Percentiles rank a stretch among this genome's conserved stretches.
These are phyloP conservation scores for Pelagophyceae sp. DNA, from an alignment of 352 stramenopile genomes.

Conservation along the genomic window DNA sequence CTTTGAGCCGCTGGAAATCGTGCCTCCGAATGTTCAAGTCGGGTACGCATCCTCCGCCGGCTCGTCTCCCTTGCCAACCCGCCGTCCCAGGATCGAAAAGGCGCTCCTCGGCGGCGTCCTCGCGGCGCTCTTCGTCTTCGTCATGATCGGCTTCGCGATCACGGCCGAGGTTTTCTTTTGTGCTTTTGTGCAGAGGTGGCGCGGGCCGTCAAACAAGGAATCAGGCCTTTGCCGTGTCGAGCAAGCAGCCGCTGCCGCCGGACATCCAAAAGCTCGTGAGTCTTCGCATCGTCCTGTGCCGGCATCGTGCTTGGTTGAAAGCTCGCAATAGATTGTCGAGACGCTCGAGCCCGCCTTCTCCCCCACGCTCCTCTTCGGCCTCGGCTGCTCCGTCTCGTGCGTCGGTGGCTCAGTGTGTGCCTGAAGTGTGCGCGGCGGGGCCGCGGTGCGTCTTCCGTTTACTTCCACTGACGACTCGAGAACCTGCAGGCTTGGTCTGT, in stretches of 20 bases:
- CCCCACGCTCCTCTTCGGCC: neutral
- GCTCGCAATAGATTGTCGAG: slow-evolving; percentile 2
- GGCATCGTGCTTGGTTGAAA: neutral
- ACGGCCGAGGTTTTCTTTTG: neutral
- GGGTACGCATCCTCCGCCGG: neutral
- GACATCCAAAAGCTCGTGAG: neutral
- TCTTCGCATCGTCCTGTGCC: neutral
- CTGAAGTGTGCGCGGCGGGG: too few relatives aligned
- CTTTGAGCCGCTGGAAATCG: neutral
- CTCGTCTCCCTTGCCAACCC: neutral
- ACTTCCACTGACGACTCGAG: neutral
- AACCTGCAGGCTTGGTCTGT: neutral
- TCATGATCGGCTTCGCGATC: slow-evolving; percentile 6
- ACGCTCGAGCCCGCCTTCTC: slow-evolving; percentile 8
- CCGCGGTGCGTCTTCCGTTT: neutral
- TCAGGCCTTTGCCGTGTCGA: neutral
- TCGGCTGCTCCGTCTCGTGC: slow-evolving; percentile 10
- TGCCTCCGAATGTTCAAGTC: neutral
- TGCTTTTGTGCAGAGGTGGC: neutral
- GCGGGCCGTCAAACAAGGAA: neutral
- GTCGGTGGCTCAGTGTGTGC: neutral
- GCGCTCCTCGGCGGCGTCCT: slow-evolving; percentile 8
- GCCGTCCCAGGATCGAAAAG: neutral
- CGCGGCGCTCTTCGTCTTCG: neutral
- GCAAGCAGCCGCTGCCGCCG: neutral